Evolutionary conservation across 495 filamentous ascomycete genomes (phyloP), one percentile per base, ranked within the genome.

Genomic region (Hypoxylon intermedium): DNA sequence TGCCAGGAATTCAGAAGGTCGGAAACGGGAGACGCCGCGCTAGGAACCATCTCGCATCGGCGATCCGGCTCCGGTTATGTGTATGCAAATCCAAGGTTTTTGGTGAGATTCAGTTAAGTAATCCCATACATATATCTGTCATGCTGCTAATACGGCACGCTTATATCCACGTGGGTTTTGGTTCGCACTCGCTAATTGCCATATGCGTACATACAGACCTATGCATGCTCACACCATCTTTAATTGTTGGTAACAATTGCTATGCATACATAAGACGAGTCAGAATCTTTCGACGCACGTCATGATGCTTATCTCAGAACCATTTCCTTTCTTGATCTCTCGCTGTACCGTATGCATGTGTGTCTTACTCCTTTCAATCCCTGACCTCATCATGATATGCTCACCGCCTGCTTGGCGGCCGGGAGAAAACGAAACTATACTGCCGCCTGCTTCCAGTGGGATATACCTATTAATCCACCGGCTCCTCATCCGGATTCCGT

Each of bases 401-500:
- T 60, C 61, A 59, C 55, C 61, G 61, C 55, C 50, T 59, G 45
- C 61, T 50, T 36, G 33, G 52, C 51, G 41, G 46, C 37, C 51
- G 44, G 57, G 56, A 64, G 47, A 42, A 52, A 52, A 40, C 33
- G 34, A 40, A 45, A 37, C 24, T 31, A 33, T 59, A 52, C 28
- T 42, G 51, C 47, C 21, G 47, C 24, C 31, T 43, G 31, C 13
- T 48, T 43, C 48, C 48, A 11, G 50, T 56, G 41, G 33, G 24
- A 50, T 37, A 65, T 52, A 42, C 40, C 31, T 53, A 56, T 65
- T 60, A 60, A 56, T 60, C 30, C 56, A 47, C 56, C 62, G 62
- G 62, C 57, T 65, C 62, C 62, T 60, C 56, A 65, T 57, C 62
- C 62, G 62, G 56, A 37, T 60, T 57, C 62, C 62, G 62, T 65